Base-by-base conservation (phyloP, 257 asterid genomes). In the Petunia secreta region DNA sequence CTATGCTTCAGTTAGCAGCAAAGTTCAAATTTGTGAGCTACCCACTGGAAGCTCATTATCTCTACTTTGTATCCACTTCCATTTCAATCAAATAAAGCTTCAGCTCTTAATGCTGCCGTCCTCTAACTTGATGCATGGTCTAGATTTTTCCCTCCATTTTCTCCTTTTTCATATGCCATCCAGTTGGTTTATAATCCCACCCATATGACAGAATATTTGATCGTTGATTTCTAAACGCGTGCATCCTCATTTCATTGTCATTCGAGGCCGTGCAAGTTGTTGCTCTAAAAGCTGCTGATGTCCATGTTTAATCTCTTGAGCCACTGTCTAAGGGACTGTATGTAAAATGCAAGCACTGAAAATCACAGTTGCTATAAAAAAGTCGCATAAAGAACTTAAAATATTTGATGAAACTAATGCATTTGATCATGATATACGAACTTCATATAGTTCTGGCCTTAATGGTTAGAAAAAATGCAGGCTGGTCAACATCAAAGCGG, bases 401-500 rank as follows among this genome's bases (percentile, higher is more conserved):
- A 71, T 78, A 77, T 75, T 75, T 46, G 77, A 79, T 75, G 81
- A 74, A 71, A 53, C 41, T 57, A 38, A 50, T 52, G 48, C 50
- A 63, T 60, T 25, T 60, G 54, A 78, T 78, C n/a, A 43, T n/a
- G 75, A 44, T n/a, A 48, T 46, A 52, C 36, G 62, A 62, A 44
- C 63, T 38, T 43, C 54, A 34, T 66, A 63, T 37, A 63, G 71
- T 69, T 71, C 82, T 71, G 68, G 66, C 83, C 80, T 6, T 53
- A 46, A 80, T 69, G 54, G 77, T 81, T 83, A 52, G 63, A n/a
- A 55, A 84, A 67, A 38, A 77, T 80, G 78, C 86, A 92, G 96
- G 91, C 85, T 83, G 82, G 80, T 80, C 90, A 80, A 44, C 85
- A 81, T 63, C 90, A 84, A 65, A 75, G 86, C 77, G 92, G 92